Evolutionary conservation across 2,329 filamentous ascomycete species (phyloP).

Genomic region (Mycosphaerella sp.): DNA sequence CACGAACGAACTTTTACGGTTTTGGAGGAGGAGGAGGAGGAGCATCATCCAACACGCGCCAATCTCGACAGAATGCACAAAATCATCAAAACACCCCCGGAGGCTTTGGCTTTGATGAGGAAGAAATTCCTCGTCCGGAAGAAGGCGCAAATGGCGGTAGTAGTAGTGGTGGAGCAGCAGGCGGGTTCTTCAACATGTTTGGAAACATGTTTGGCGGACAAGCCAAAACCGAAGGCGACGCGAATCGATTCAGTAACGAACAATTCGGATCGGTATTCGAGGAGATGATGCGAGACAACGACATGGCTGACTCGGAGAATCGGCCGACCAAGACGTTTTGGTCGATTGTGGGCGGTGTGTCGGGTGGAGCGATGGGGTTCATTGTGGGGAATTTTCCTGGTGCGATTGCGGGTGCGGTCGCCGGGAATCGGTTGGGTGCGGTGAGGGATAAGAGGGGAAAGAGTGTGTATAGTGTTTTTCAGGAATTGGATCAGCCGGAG

Average conservation of each 20-base stretch:
- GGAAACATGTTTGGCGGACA: slow-evolving; percentile 47
- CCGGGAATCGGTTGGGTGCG: slow-evolving; percentile 84
- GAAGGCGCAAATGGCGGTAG: slow-evolving; percentile 33
- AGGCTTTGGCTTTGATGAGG: slow-evolving; percentile 37
- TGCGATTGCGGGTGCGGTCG: slow-evolving; percentile 80
- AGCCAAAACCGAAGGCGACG: slow-evolving; percentile 41
- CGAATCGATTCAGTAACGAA: slow-evolving; percentile 53
- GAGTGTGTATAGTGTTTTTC: slow-evolving; percentile 88
- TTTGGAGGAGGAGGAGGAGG: slow-evolving; percentile 22
- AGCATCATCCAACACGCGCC: slow-evolving; percentile 13
- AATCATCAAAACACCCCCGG: slow-evolving; percentile 35
- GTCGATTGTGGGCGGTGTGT: slow-evolving; percentile 75
- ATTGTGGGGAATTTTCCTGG: slow-evolving; percentile 92
- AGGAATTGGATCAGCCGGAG: slow-evolving; percentile 77
- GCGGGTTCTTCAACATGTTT: slow-evolving; percentile 64
- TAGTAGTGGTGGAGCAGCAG: neutral
- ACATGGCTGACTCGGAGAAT: slow-evolving; percentile 64
- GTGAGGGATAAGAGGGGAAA: slow-evolving; percentile 86
- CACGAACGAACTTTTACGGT: slow-evolving; percentile 54
- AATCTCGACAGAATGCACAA: slow-evolving; percentile 33
- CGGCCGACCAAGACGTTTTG: slow-evolving; percentile 70
- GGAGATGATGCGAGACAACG: slow-evolving; percentile 49
- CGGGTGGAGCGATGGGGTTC: slow-evolving; percentile 85
- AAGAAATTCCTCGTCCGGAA: slow-evolving; percentile 38
- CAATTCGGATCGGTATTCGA: slow-evolving; percentile 71